These are phyloP conservation scores for Moniliophthora roreri DNA, from an alignment of 1,284 basidiomycete genomes.

Conservation along the genomic window DNA sequence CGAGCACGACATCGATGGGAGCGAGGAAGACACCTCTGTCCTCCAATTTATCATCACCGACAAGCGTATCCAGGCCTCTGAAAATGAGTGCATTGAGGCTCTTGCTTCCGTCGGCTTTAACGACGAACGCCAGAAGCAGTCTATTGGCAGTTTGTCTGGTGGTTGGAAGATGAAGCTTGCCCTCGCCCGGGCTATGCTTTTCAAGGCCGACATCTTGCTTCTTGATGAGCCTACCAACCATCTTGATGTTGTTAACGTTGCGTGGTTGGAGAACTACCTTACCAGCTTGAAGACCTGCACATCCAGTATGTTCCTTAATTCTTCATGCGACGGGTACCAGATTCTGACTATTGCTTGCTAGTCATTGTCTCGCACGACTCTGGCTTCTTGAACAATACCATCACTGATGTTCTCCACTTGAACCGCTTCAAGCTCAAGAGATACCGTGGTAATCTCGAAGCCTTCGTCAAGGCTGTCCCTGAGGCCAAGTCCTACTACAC, in stretches of 20 bases:
- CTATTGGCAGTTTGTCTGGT: slow-evolving; percentile 94
- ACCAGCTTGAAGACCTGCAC: slow-evolving; percentile 88
- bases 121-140: slow-evolving; percentile 80
- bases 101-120: slow-evolving; percentile 91
- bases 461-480: slow-evolving; percentile 91
- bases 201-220: slow-evolving; percentile 96
- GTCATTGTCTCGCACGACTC: slow-evolving; percentile 99
- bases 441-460: slow-evolving; percentile 97
- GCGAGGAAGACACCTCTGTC: slow-evolving; percentile 90
- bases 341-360: slow-evolving; percentile 26
- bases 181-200: slow-evolving; percentile 96
- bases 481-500: slow-evolving; percentile 99
- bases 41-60: slow-evolving; percentile 87
- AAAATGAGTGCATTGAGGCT: slow-evolving; percentile 77
- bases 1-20: slow-evolving; percentile 97
- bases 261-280: slow-evolving; percentile 97
- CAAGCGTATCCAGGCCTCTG: slow-evolving; percentile 76
- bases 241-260: slow-evolving; percentile 95
- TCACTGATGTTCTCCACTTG: slow-evolving; percentile 97
- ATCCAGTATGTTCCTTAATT: slow-evolving; percentile 60
- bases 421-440: slow-evolving; percentile 99
- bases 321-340: slow-evolving; percentile 18
- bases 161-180: slow-evolving; percentile 99
- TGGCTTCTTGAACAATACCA: slow-evolving; percentile 97
- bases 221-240: slow-evolving; percentile 99